Evolutionary conservation across 2,329 filamentous ascomycete genomes (phyloP).

Genomic region (Mycosphaerella sp.): DNA sequence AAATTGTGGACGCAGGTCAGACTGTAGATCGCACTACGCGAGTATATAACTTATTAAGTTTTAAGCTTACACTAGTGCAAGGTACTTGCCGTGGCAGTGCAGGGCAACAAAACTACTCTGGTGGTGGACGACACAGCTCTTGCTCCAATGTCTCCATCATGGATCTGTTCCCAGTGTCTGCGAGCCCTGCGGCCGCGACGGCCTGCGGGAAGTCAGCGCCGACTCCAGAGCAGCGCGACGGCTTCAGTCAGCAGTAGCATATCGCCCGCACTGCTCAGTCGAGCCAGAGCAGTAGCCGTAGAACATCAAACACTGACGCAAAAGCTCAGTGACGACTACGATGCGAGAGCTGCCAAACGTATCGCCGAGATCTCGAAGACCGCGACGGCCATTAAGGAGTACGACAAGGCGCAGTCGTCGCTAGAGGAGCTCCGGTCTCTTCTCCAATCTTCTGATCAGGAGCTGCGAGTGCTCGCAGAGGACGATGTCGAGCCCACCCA

Average conservation of each 20-base stretch:
- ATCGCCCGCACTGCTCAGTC: conserved; percentile 49
- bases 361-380: conserved; percentile 51
- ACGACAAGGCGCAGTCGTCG: conserved; percentile 53
- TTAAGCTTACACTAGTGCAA: no score
- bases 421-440: conserved; percentile 66
- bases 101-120: not conserved
- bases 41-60: no score
- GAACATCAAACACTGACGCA: conserved; percentile 51
- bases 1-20: no score
- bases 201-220: not conserved
- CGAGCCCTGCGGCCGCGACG: not conserved
- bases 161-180: conserved; percentile 3
- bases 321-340: conserved; percentile 50
- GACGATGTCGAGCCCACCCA: conserved; percentile 66
- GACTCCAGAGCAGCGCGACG: not conserved
- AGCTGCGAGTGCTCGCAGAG: conserved; percentile 53
- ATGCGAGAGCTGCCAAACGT: conserved; percentile 51
- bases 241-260: conserved; percentile 31
- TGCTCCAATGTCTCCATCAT: conserved; percentile 4
- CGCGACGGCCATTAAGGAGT: conserved; percentile 49
- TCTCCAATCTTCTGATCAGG: conserved; percentile 52
- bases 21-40: no score
- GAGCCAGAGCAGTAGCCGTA: conserved; percentile 49
- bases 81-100: no score
- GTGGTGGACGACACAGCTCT: not conserved